Evolutionary conservation across 495 filamentous ascomycete genomes (phyloP).

Genomic region (Penicillium longicatenatum): DNA sequence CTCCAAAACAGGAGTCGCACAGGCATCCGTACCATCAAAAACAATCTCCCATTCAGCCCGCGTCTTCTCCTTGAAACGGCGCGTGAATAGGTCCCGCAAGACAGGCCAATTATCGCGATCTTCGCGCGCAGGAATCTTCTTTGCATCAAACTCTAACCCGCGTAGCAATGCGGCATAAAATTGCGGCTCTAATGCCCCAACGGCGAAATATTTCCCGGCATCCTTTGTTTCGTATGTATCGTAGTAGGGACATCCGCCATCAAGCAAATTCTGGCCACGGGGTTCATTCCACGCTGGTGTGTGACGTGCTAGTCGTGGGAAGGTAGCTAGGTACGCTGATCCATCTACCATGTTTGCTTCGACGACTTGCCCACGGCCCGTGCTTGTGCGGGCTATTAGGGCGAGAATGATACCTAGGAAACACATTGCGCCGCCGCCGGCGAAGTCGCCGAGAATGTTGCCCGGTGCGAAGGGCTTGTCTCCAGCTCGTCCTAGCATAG

Average conservation of each 20-base stretch:
- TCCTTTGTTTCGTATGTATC: constrained; percentile 84
- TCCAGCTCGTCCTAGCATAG: constrained; percentile 67
- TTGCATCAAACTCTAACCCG: constrained; percentile 58
- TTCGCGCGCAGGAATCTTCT: constrained; percentile 52
- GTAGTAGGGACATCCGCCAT: constrained; percentile 86
- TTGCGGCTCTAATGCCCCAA: constrained; percentile 84
- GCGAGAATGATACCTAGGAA: constrained; percentile 59
- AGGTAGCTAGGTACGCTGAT: constrained; percentile 71
- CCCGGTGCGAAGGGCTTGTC: constrained; percentile 75
- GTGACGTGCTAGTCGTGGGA: constrained; percentile 65
- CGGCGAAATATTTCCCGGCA: constrained; percentile 77
- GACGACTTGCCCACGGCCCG: constrained; percentile 79
- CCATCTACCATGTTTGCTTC: constrained; percentile 98
- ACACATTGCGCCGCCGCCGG: constrained; percentile 80
- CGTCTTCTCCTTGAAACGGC: constrained; percentile 70
- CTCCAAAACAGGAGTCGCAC: constrained; percentile 82
- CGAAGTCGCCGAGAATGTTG: constrained; percentile 89
- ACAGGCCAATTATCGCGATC: constrained; percentile 66
- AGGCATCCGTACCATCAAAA: constrained; percentile 90
- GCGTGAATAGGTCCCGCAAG: constrained; percentile 60
- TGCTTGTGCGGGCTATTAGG: constrained; percentile 41
- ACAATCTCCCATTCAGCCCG: constrained; percentile 79
- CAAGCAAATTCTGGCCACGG: constrained; percentile 76
- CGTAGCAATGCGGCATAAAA: constrained; percentile 73
- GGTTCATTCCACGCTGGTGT: constrained; percentile 58